Conservation (phyloP, 148 eudicot species). For the Suaeda aralocaspica region DNA sequence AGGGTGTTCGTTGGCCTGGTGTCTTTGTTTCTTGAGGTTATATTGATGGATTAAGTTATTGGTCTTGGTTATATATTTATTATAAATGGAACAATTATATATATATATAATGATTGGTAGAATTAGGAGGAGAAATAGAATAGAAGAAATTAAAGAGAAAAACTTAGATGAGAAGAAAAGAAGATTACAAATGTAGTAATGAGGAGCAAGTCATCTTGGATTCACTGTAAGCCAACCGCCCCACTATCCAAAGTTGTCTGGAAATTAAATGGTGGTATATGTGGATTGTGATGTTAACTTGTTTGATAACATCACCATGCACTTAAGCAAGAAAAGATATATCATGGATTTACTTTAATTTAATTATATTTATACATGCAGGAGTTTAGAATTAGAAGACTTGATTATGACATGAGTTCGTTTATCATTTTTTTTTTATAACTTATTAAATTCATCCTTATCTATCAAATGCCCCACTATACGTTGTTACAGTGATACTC, state of each 20-base stretch:
- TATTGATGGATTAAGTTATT: background rate
- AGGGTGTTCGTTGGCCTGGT: background rate
- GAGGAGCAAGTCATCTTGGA: slow-evolving; percentile 30
- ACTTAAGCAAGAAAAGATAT: no score
- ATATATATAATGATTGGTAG: background rate
- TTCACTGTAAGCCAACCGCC: slow-evolving; percentile 20
- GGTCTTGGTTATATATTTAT: background rate
- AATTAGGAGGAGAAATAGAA: slow-evolving; percentile 17
- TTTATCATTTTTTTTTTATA: no score
- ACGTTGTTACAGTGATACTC: no score
- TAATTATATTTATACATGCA: no score
- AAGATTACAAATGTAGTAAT: slow-evolving; percentile 17
- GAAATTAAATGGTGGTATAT: no score
- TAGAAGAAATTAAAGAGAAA: background rate
- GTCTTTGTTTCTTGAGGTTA: background rate
- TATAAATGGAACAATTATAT: background rate
- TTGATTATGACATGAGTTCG: no score
- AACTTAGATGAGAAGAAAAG: slow-evolving; percentile 31
- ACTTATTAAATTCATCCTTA: no score
- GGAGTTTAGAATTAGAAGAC: no score
- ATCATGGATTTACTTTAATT: no score
- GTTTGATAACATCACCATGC: background rate
- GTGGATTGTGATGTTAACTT: background rate
- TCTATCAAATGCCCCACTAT: no score
- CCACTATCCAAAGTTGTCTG: slow-evolving; percentile 9